Percentiles rank a stretch among this genome's conserved stretches.
phyloP scores from a whole-genome alignment of 768 basidiomycete species.

The Hypholoma sublateritium region DNA sequence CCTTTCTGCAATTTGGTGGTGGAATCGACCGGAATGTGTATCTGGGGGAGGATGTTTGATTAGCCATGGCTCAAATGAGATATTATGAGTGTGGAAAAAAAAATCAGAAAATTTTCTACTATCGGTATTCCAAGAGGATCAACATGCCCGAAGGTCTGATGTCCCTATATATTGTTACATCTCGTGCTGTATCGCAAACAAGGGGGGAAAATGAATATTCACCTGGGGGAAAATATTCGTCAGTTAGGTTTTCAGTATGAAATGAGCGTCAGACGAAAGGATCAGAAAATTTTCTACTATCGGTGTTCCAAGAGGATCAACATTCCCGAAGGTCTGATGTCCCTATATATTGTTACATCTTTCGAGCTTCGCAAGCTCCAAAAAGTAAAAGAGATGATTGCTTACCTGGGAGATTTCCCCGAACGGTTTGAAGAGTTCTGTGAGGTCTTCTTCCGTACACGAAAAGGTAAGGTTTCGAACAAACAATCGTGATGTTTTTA shows the following conservation, averaged over 20 bases:
- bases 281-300: constrained; percentile 59
- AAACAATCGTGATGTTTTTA: constrained; percentile 80
- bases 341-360: constrained; percentile 55
- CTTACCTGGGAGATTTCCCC: constrained; percentile 80
- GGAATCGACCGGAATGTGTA: constrained; percentile 49
- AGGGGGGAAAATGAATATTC: constrained; percentile 17
- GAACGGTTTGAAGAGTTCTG: constrained; percentile 60
- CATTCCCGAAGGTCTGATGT: constrained; percentile 52
- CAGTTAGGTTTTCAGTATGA: constrained; percentile 12
- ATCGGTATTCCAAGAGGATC: constrained; percentile 58
- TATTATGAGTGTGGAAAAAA: constrained; percentile 6
- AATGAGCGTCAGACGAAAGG: constrained; percentile 7
- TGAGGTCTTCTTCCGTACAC: constrained; percentile 72
- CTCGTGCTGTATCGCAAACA: constrained; percentile 14
- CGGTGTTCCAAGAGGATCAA: constrained; percentile 42
- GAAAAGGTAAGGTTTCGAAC: constrained; percentile 94
- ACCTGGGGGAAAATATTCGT: constrained; percentile 35
- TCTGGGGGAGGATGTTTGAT: constrained; percentile 26
- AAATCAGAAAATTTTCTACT: constrained; percentile 54
- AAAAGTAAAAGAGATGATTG: constrained; percentile 1
- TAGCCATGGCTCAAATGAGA: neutral
- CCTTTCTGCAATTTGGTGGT: constrained; percentile 48
- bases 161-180: constrained; percentile 48
- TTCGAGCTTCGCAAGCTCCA: constrained; percentile 9
- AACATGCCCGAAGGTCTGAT: constrained; percentile 65